phyloP scores from a whole-genome alignment of 139 green algal species.

The Chlamydomonas applanata region DNA sequence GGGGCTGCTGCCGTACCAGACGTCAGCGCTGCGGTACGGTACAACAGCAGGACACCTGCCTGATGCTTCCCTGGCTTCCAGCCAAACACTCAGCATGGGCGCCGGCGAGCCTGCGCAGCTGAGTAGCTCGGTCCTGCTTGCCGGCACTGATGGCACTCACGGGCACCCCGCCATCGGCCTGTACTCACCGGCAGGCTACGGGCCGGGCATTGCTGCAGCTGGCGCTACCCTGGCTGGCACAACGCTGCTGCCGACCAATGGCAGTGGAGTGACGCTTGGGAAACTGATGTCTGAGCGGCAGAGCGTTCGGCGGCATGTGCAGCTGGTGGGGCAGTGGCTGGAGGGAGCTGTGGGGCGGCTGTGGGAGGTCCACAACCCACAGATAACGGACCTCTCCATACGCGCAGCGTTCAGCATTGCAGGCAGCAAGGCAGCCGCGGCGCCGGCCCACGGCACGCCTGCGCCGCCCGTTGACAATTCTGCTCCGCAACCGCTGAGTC shows the following conservation, averaged over 20 bases:
- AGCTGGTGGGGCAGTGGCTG: conserved; percentile 39
- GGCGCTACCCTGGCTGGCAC: background rate
- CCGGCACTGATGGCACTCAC: too few relatives aligned
- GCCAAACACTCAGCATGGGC: too few relatives aligned
- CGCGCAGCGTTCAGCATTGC: background rate
- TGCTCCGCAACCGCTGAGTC: too few relatives aligned
- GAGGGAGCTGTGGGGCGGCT: conserved; percentile 15
- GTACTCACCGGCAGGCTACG: background rate
- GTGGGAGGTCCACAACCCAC: conserved; percentile 14
- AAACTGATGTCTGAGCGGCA: background rate
- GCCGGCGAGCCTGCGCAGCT: too few relatives aligned
- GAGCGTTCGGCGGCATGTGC: conserved; percentile 13
- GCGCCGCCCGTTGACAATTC: background rate
- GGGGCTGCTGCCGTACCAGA: too few relatives aligned
- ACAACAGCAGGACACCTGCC: too few relatives aligned
- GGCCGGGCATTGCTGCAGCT: background rate
- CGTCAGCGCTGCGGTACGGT: too few relatives aligned
- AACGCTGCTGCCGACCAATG: background rate
- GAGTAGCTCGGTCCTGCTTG: too few relatives aligned
- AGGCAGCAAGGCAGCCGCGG: too few relatives aligned
- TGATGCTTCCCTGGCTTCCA: too few relatives aligned
- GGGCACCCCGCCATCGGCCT: too few relatives aligned
- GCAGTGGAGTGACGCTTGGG: background rate
- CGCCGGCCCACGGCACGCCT: background rate
- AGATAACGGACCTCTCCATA: background rate